Base-by-base conservation (phyloP, 495 filamentous ascomycete genomes). In the Lichenothelia convexa region DNA sequence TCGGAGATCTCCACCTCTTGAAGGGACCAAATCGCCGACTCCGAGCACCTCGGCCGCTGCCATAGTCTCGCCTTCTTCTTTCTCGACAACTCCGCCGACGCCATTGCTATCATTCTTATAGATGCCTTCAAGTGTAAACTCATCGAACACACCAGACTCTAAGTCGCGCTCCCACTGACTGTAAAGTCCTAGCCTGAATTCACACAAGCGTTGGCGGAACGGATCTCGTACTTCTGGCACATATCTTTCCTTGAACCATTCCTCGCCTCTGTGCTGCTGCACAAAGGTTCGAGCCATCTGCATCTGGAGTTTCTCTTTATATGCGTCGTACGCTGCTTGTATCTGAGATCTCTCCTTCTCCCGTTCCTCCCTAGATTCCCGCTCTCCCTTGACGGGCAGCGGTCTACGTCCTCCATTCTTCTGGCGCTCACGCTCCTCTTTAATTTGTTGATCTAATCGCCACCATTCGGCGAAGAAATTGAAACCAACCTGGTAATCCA, bases 381-480 rank as follows among this genome's bases (percentile, higher is more conserved):
- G 75, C 31, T 80, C 71, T 18, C 77, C 79, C 40, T 79, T 78
- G 30, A 78, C 60, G 21, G 77, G 70, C 35, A 78, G 70, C 12
- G 76, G 73, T 31, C 75, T 67, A 37, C 83, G 69, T 12, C 80
- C 75, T 19, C 83, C 83, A 36, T 75, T 72, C 45, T 73, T 78
- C 13, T 62, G 61, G 15, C 80, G 76, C 47, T 93, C 84, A 45
- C 77, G 78, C 40, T 92, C 83, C 36, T 91, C 82, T 50, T 84
- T 87, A 39, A 91, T 76, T 18, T 66, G 65, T 51, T 91, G 79
- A 47, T 93, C 84, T 7, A 67, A 59, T 38, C 85, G 65, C 85
- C 86, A 94, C 89, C 89, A 99, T 55, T 95, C 91, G 5, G 83
- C 80, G 50, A 91, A 99, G 57, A 76, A 95, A 18, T 79, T 93